Percentiles rank a stretch among this genome's conserved stretches.
Conservation (phyloP, 768 basidiomycete genomes). For the Leccinum rimulosum region DNA sequence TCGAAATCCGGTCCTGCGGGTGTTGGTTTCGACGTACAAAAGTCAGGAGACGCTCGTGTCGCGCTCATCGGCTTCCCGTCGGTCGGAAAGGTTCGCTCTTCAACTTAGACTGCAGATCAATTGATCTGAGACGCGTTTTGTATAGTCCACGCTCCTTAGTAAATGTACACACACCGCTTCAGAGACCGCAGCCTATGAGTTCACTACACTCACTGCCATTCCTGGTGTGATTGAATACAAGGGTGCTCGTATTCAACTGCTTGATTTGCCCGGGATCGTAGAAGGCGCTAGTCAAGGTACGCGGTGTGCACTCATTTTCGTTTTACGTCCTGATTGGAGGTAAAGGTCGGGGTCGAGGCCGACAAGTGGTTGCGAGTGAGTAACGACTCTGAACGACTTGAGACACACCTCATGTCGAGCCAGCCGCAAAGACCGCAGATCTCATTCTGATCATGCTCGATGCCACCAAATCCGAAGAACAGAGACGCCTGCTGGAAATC, state of each 20-base stretch:
- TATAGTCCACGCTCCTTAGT: constrained; percentile 83
- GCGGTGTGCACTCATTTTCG: neutral
- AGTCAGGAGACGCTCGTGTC: constrained; percentile 85
- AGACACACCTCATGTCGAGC: constrained; percentile 7
- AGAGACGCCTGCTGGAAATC: constrained; percentile 80
- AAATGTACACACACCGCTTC: constrained; percentile 92
- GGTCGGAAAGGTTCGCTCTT: constrained; percentile 69
- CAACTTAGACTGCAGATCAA: neutral
- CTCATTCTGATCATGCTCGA: constrained; percentile 92
- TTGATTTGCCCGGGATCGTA: constrained; percentile 95
- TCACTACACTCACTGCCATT: constrained; percentile 93
- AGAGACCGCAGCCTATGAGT: constrained; percentile 90
- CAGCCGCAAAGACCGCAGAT: constrained; percentile 88
- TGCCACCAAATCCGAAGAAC: constrained; percentile 91
- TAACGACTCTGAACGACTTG: neutral
- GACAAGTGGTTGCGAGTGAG: constrained; percentile 92
- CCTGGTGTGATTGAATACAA: constrained; percentile 97
- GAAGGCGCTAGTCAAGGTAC: constrained; percentile 83
- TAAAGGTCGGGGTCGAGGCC: constrained; percentile 80
- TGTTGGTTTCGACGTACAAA: constrained; percentile 86
- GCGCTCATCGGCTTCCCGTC: constrained; percentile 96
- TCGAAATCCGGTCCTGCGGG: constrained; percentile 80
- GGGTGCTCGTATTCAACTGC: constrained; percentile 88
- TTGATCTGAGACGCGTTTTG: constrained; percentile 5
- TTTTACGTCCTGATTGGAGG: neutral